phyloP scores from a whole-genome alignment of 257 asterid species.

The Nicotiana sylvestris region DNA sequence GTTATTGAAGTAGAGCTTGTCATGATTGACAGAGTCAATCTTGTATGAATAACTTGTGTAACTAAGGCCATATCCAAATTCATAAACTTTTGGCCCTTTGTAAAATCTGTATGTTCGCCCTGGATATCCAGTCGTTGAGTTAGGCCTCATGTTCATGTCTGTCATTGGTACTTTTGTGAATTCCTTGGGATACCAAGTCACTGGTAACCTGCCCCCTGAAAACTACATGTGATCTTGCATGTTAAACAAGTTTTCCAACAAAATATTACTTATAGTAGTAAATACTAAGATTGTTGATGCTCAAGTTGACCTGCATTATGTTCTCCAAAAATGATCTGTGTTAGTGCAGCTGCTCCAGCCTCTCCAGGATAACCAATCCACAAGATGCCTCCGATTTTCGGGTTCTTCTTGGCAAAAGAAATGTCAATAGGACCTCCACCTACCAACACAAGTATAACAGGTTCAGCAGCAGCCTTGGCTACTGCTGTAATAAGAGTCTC shows the following conservation, averaged over 20 bases:
- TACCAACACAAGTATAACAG: conserved; percentile 46
- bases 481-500: conserved; percentile 33
- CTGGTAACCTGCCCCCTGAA: conserved; percentile 66
- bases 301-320: conserved; percentile 50
- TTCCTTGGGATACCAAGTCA: conserved; percentile 70
- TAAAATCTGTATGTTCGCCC: conserved; percentile 77
- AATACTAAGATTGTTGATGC: not conserved
- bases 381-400: conserved; percentile 55
- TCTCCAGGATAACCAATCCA: conserved; percentile 84
- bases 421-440: conserved; percentile 63
- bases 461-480: conserved; percentile 39
- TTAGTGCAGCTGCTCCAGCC: conserved; percentile 59
- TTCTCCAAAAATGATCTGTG: conserved; percentile 57
- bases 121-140: conserved; percentile 51
- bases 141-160: conserved; percentile 75
- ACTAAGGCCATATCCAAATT: conserved; percentile 70
- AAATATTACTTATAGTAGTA: not conserved
- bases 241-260: not conserved
- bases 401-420: conserved; percentile 48
- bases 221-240: not conserved
- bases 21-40: conserved; percentile 29
- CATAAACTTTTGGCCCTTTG: conserved; percentile 51
- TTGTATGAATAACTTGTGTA: conserved; percentile 46
- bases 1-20: conserved; percentile 20
- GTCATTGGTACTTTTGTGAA: conserved; percentile 57